phyloP scores from a whole-genome alignment of 805 yeast species.

The Nakazawaea holstii region DNA sequence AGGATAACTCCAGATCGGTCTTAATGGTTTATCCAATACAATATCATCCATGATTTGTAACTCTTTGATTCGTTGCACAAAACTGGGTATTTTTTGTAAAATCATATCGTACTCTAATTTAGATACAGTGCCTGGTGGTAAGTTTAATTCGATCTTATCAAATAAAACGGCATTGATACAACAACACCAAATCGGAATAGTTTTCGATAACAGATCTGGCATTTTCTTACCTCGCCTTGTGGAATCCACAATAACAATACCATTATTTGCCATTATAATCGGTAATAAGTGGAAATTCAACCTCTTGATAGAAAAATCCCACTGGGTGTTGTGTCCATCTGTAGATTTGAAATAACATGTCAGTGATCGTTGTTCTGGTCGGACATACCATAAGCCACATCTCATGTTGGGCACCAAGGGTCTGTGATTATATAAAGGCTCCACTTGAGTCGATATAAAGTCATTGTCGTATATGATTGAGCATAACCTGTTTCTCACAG shows the following conservation, averaged over 20 bases:
- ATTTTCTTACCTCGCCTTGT: slow-evolving; percentile 79
- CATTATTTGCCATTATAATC: slow-evolving; percentile 33
- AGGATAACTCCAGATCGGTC: slow-evolving; percentile 72
- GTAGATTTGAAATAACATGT: slow-evolving; percentile 82
- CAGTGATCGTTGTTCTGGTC: slow-evolving; percentile 33
- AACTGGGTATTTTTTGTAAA: slow-evolving; percentile 35
- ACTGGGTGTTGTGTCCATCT: slow-evolving; percentile 81
- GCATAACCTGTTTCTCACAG: slow-evolving; percentile 55
- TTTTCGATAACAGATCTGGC: slow-evolving; percentile 85
- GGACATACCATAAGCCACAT: slow-evolving; percentile 83
- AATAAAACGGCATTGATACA: slow-evolving; percentile 56
- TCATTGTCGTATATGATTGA: slow-evolving; percentile 63
- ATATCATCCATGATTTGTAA: slow-evolving; percentile 31
- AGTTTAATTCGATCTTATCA: slow-evolving; percentile 30
- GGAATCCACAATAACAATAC: slow-evolving; percentile 69
- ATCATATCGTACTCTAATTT: slow-evolving; percentile 53
- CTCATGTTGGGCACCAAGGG: slow-evolving; percentile 72
- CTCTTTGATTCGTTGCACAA: slow-evolving; percentile 38
- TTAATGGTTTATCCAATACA: slow-evolving; percentile 42
- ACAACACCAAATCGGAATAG: slow-evolving; percentile 90
- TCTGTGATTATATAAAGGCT: slow-evolving; percentile 23
- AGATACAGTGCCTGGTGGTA: slow-evolving; percentile 53
- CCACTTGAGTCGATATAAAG: slow-evolving; percentile 38
- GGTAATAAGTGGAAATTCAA: slow-evolving; percentile 69
- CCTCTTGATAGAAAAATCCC: slow-evolving; percentile 73